Evolutionary conservation across 306 rosid genomes (phyloP), one percentile per base, ranked within the genome.

Genomic region (Lablab purpureus): DNA sequence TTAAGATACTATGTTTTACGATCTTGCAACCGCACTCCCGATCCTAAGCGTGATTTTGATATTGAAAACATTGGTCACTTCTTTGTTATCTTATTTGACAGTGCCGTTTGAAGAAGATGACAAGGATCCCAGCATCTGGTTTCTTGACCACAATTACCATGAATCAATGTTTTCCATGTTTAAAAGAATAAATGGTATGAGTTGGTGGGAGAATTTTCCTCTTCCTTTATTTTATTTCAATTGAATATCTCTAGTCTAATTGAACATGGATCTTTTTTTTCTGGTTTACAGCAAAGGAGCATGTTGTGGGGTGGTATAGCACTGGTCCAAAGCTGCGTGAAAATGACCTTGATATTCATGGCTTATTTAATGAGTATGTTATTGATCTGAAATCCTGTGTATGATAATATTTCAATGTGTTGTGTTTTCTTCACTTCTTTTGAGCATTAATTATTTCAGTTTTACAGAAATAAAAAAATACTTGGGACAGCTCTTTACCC

Each of bases 101-200:
- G 98, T 94, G 82, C 97, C 98, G 23, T 94, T 94, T 70, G 98
- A 94, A 85, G 98, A 94, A 85, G 98, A 94, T 36, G 97, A 94
- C 11, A 91, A 85, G 87, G 97, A 92, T 78, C 93, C 96, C 1
- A 90, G 94, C 84, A 94, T 94, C 67, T 94, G 98, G 97, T 94
- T 92, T 86, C 94, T 92, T 60, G 98, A 94, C 73, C 98, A 92
- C 86, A 92, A 94, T 75, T 94, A 94, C 78, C 97, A 94, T 1
- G 98, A 94, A 54, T 79, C 96, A 0, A 92, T 94, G 97, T 92
- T 88, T 80, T 94, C 98, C 11, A 94, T 94, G 98, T 94, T 94
- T 83, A 94, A 94, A 89, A 92, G 98, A 79, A 94, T 94, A 64
- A 94, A 94, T 72, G 98, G 98, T 94, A 87, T 41, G 52, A 28